Conservation (phyloP, 495 filamentous ascomycete species). For the Xylaria castorea region DNA sequence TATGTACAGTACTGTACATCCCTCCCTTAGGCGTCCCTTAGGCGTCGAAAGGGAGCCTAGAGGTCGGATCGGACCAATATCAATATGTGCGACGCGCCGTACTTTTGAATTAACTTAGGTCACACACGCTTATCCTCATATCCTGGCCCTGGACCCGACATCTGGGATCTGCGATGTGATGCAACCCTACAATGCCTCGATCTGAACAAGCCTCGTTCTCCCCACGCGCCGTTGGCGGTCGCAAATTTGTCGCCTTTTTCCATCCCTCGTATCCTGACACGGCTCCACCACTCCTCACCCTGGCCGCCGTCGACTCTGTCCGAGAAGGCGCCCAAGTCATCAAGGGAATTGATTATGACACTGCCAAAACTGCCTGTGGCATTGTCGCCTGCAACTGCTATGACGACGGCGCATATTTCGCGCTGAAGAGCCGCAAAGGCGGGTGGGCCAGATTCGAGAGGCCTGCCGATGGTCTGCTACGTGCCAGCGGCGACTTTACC, state of each 20-base stretch:
- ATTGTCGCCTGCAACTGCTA: slow-evolving; percentile 6
- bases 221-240: slow-evolving; percentile 1
- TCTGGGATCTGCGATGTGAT: neutral
- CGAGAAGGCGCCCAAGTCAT: neutral
- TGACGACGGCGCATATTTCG: slow-evolving; percentile 1
- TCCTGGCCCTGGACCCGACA: neutral
- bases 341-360: neutral
- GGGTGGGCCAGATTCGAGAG: neutral
- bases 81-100: no score
- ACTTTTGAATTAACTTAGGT: no score
- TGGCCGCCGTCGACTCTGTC: neutral
- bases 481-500: neutral
- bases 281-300: neutral
- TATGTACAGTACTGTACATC: neutral
- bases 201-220: neutral
- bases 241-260: slow-evolving; percentile 12
- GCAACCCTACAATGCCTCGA: slow-evolving; percentile 6
- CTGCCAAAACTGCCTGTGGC: slow-evolving; percentile 2
- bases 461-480: neutral
- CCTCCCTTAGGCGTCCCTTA: neutral
- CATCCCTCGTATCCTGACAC: neutral
- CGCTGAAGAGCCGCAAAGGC: neutral
- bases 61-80: neutral
- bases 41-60: no score
- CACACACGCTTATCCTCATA: neutral